These are phyloP conservation scores for Botrytis porri DNA, from an alignment of 2,329 filamentous ascomycete species.

Conservation along the genomic window DNA sequence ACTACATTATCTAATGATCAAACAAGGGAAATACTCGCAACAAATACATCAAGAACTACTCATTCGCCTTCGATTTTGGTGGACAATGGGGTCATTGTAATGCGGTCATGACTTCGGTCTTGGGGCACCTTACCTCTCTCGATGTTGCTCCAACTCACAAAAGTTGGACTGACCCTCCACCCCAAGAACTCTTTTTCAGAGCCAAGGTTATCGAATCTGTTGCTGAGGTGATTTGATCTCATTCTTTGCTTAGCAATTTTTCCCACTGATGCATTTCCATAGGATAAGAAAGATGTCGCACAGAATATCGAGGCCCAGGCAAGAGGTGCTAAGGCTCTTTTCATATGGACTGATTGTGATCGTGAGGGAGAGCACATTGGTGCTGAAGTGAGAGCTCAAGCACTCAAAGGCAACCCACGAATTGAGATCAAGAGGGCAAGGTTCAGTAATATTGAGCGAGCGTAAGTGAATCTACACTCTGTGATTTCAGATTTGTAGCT, in stretches of 20 bases:
- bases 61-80: constrained; percentile 85
- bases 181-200: constrained; percentile 69
- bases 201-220: constrained; percentile 71
- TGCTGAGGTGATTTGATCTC: constrained; percentile 52
- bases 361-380: constrained; percentile 97
- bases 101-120: constrained; percentile 91
- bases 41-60: constrained; percentile 89
- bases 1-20: constrained; percentile 13
- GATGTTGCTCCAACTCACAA: constrained; percentile 70
- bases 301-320: constrained; percentile 83
- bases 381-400: constrained; percentile 80
- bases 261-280: constrained; percentile 10
- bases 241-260: neutral
- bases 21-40: constrained; percentile 32
- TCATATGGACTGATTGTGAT: constrained; percentile 99
- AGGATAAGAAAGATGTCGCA: constrained; percentile 79
- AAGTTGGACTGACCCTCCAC: constrained; percentile 78
- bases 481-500: neutral
- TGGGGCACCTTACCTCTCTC: constrained; percentile 78
- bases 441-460: constrained; percentile 95
- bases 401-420: constrained; percentile 66
- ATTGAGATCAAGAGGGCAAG: constrained; percentile 81
- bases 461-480: constrained; percentile 49
- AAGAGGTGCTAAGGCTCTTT: constrained; percentile 66
- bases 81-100: constrained; percentile 74